phyloP scores from a whole-genome alignment of 768 basidiomycete species.

The Podaxis sp. region DNA sequence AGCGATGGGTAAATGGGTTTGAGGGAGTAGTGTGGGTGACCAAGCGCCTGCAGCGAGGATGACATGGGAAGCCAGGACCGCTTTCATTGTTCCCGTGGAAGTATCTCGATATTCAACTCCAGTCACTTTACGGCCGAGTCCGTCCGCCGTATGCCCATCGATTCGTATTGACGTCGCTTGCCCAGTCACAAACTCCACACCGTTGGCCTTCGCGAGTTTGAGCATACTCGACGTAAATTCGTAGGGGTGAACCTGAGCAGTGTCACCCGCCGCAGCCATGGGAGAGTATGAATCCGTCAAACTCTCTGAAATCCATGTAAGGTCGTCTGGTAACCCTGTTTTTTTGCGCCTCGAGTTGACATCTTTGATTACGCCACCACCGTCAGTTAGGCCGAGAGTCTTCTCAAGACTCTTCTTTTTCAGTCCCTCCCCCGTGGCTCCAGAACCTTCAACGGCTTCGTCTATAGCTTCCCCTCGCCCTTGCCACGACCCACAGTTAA shows the following conservation, averaged over 20 bases:
- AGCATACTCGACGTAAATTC: slow-evolving; percentile 72
- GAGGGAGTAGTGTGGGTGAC: slow-evolving; percentile 55
- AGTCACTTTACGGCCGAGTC: slow-evolving; percentile 29
- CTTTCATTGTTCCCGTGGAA: slow-evolving; percentile 21
- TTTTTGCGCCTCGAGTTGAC: slow-evolving; percentile 17
- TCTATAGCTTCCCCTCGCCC: slow-evolving; percentile 45
- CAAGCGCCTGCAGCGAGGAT: slow-evolving; percentile 85
- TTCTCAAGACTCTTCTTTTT: slow-evolving; percentile 49
- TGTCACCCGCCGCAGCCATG: slow-evolving; percentile 52
- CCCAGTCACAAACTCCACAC: slow-evolving; percentile 44
- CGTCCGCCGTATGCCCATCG: slow-evolving; percentile 21
- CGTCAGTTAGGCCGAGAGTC: slow-evolving; percentile 41
- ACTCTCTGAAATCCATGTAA: slow-evolving; percentile 50
- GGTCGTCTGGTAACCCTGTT: slow-evolving; percentile 44
- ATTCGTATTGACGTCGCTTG: slow-evolving; percentile 38
- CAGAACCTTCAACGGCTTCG: slow-evolving; percentile 16
- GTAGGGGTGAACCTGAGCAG: slow-evolving; percentile 77
- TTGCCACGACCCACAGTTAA: slow-evolving; percentile 70
- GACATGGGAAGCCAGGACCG: slow-evolving; percentile 61
- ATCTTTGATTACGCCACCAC: slow-evolving; percentile 19
- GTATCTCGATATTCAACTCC: slow-evolving; percentile 42
- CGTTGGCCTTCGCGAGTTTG: slow-evolving; percentile 52
- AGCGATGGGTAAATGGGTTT: slow-evolving; percentile 48
- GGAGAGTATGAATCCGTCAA: slow-evolving; percentile 59
- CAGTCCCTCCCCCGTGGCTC: slow-evolving; percentile 25